These are phyloP conservation scores for Entomortierella lignicola DNA, from an alignment of 192 early-diverging fungal species.

Conservation along the genomic window DNA sequence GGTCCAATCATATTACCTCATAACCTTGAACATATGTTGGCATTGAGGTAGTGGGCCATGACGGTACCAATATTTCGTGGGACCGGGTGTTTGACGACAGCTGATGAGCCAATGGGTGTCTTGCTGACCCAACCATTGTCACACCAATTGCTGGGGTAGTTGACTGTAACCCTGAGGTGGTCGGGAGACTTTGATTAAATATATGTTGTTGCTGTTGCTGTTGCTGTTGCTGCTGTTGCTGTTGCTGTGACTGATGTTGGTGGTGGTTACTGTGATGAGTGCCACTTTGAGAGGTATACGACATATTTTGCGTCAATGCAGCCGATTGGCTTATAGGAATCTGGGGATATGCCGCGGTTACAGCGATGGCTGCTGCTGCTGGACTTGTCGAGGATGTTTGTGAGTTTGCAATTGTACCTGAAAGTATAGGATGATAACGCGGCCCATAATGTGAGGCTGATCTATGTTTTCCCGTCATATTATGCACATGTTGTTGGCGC, in stretches of 20 bases:
- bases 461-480: constrained; percentile 18
- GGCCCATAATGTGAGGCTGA: constrained; percentile 19
- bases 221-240: not conserved
- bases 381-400: not conserved
- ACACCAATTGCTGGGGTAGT: not conserved
- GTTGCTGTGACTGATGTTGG: not conserved
- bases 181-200: not conserved
- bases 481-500: not conserved
- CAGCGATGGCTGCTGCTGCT: not conserved
- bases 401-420: not conserved
- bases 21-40: constrained; percentile 12
- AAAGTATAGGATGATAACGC: constrained; percentile 21
- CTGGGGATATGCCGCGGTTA: not conserved
- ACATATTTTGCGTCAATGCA: not conserved
- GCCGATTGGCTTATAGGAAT: not conserved
- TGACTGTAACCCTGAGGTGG: constrained; percentile 5
- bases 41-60: constrained; percentile 16
- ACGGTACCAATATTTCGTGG: constrained; percentile 8
- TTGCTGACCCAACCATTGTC: not conserved
- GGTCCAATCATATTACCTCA: constrained; percentile 13
- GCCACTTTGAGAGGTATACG: not conserved
- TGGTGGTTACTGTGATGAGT: not conserved
- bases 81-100: not conserved
- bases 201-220: not conserved
- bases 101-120: constrained; percentile 7